Percentiles rank a stretch among this genome's conserved stretches.
Conservation (phyloP, 2,329 filamentous ascomycete genomes). For the Fusarium nanum region DNA sequence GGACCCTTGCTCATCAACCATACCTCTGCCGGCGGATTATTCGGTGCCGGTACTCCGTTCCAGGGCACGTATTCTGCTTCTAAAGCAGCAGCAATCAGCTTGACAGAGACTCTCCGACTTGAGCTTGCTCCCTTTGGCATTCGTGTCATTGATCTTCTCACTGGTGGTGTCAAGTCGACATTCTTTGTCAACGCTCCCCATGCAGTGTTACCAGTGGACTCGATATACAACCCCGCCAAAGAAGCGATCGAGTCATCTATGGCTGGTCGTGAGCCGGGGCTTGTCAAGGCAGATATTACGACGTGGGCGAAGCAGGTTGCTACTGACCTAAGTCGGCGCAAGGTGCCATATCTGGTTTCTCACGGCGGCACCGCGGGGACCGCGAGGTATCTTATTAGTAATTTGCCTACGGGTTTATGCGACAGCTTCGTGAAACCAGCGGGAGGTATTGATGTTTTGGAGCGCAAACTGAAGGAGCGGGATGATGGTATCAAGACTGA, state of each 20-base stretch:
- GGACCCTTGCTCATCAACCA: slow-evolving; percentile 38
- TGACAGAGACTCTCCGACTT: slow-evolving; percentile 43
- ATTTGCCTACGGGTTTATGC: slow-evolving; percentile 21
- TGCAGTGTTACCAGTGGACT: slow-evolving; percentile 10
- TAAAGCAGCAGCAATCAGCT: slow-evolving; percentile 42
- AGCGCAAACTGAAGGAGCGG: slow-evolving; percentile 18
- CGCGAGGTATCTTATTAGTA: background rate
- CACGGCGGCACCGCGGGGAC: slow-evolving; percentile 19
- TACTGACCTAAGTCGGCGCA: slow-evolving; percentile 25
- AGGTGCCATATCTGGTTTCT: slow-evolving; percentile 25
- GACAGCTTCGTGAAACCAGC: slow-evolving; percentile 27
- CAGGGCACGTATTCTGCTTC: slow-evolving; percentile 47
- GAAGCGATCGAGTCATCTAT: slow-evolving; percentile 26
- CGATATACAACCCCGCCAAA: slow-evolving; percentile 33
- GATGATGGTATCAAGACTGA: background rate
- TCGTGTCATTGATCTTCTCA: slow-evolving; percentile 43
- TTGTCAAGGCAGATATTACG: background rate
- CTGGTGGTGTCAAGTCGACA: slow-evolving; percentile 41
- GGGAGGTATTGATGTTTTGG: slow-evolving; percentile 28
- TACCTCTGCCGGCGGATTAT: slow-evolving; percentile 24
- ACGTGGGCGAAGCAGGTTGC: slow-evolving; percentile 36
- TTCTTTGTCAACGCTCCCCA: slow-evolving; percentile 18
- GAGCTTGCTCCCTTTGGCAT: slow-evolving; percentile 48
- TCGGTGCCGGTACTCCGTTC: slow-evolving; percentile 26
- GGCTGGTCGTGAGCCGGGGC: slow-evolving; percentile 1